A percentile compares a stretch with the other conserved stretches of the same genome.
These are phyloP conservation scores for Cephaloascus fragrans DNA, from an alignment of 805 yeast genomes.

Conservation along the genomic window DNA sequence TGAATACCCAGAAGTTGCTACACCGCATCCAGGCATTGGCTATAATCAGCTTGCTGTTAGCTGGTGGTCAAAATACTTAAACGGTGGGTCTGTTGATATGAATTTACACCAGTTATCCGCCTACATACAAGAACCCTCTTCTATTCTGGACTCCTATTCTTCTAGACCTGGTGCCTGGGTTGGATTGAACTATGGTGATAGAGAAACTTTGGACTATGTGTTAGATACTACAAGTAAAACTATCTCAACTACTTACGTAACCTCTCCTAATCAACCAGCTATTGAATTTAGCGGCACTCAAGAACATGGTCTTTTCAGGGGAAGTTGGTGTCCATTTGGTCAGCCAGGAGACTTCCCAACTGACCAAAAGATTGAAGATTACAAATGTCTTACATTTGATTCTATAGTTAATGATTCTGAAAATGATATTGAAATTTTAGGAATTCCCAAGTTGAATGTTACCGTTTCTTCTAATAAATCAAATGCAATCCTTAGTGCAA, in stretches of 20 bases:
- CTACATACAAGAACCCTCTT: constrained; percentile 31
- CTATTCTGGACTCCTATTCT: constrained; percentile 24
- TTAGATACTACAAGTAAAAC: constrained; percentile 4
- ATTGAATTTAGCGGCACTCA: constrained; percentile 19
- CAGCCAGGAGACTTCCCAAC: constrained; percentile 36
- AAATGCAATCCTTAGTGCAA: constrained; percentile 27
- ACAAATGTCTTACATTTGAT: constrained; percentile 27
- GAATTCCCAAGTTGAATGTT: constrained; percentile 23
- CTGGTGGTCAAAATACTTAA: constrained; percentile 31
- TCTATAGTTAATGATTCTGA: constrained; percentile 10
- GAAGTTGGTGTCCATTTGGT: constrained; percentile 38
- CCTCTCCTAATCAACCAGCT: too few relatives aligned
- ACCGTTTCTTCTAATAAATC: constrained; percentile 23
- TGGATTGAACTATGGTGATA: constrained; percentile 7
- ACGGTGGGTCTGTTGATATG: constrained; percentile 9
- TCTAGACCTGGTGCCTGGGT: constrained; percentile 31
- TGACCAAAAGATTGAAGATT: constrained; percentile 31
- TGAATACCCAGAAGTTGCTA: constrained; percentile 38
- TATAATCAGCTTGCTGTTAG: constrained; percentile 28
- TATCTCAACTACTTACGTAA: neutral
- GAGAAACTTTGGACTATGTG: constrained; percentile 5
- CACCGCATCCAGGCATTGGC: constrained; percentile 34
- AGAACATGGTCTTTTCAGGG: constrained; percentile 33
- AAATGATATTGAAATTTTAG: constrained; percentile 18
- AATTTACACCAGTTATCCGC: constrained; percentile 25